Conservation (phyloP, 2,329 filamentous ascomycete genomes). For the Penicillium sp. region DNA sequence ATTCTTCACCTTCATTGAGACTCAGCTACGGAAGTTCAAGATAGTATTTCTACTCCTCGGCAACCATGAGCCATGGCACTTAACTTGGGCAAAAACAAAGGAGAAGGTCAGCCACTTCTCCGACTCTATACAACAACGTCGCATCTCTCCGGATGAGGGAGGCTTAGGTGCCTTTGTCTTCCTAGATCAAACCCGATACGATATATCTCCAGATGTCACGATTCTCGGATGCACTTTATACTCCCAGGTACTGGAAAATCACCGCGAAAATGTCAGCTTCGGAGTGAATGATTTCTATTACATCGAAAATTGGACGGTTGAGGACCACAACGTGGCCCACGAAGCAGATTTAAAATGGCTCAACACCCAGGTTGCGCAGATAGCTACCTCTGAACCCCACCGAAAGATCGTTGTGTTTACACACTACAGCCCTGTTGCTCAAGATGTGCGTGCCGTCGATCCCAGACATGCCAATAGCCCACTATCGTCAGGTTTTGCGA, state of each 20-base stretch:
- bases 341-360: conserved; percentile 37
- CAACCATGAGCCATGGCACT: conserved; percentile 54
- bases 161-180: conserved; percentile 37
- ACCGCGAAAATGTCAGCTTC: conserved; percentile 37
- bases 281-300: conserved; percentile 51
- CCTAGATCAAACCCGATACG: conserved; percentile 38
- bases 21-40: conserved; percentile 47
- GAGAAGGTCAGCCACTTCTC: conserved; percentile 24
- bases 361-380: conserved; percentile 34
- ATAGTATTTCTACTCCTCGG: conserved; percentile 51
- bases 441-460: conserved; percentile 25
- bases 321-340: conserved; percentile 30
- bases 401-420: conserved; percentile 38
- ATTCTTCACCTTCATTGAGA: conserved; percentile 45
- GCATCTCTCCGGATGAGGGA: conserved; percentile 1
- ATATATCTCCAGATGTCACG: conserved; percentile 34
- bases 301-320: conserved; percentile 37
- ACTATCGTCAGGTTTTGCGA: conserved; percentile 39
- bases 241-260: conserved; percentile 43
- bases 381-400: conserved; percentile 28
- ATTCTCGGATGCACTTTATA: conserved; percentile 50
- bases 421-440: conserved; percentile 35
- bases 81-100: conserved; percentile 25
- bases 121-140: conserved; percentile 14
- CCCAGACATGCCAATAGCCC: conserved; percentile 31